Evolutionary conservation across 352 stramenopile species (phyloP).

Genomic region (Pythium rishiriense): DNA sequence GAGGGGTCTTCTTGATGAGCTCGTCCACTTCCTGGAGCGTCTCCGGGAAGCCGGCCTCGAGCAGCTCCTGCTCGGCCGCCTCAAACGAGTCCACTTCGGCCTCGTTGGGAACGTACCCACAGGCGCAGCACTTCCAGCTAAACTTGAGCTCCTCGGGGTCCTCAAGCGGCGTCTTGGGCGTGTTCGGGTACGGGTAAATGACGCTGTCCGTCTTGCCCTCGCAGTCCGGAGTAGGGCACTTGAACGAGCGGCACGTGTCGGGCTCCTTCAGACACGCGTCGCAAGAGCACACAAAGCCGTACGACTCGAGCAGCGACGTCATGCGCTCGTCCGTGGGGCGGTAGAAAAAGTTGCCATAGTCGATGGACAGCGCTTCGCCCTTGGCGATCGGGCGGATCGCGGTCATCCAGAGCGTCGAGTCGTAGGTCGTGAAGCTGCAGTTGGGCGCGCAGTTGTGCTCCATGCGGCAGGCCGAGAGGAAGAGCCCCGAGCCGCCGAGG

Average conservation of each 20-base stretch:
- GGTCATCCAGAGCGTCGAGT: slow-evolving; percentile 73
- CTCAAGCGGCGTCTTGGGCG: slow-evolving; percentile 21
- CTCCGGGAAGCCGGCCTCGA: slow-evolving; percentile 65
- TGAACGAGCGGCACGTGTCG: slow-evolving; percentile 58
- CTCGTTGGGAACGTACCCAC: slow-evolving; percentile 35
- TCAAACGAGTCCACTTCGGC: slow-evolving; percentile 40
- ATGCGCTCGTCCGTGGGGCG: slow-evolving; percentile 59
- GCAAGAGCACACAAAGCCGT: slow-evolving; percentile 68
- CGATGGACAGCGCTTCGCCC: slow-evolving; percentile 69
- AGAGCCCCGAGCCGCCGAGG: slow-evolving; percentile 66
- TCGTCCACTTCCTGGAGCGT: slow-evolving; percentile 58
- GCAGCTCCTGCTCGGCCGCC: slow-evolving; percentile 45
- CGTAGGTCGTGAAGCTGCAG: slow-evolving; percentile 76
- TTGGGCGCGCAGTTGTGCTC: slow-evolving; percentile 74
- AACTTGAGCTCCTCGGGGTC: slow-evolving; percentile 48
- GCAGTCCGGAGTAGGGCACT: slow-evolving; percentile 32
- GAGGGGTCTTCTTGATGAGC: slow-evolving; percentile 41
- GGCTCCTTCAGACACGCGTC: slow-evolving; percentile 48
- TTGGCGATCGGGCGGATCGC: slow-evolving; percentile 63
- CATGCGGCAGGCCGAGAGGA: slow-evolving; percentile 71
- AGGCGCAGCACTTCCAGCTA: slow-evolving; percentile 57
- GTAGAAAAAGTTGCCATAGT: slow-evolving; percentile 84
- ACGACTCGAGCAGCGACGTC: slow-evolving; percentile 55
- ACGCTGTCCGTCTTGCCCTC: slow-evolving; percentile 36
- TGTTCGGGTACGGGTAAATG: slow-evolving; percentile 46